Percentiles rank a stretch among this genome's conserved stretches.
Conservation (phyloP, 2,329 filamentous ascomycete genomes). For the Venturia oleaginea region DNA sequence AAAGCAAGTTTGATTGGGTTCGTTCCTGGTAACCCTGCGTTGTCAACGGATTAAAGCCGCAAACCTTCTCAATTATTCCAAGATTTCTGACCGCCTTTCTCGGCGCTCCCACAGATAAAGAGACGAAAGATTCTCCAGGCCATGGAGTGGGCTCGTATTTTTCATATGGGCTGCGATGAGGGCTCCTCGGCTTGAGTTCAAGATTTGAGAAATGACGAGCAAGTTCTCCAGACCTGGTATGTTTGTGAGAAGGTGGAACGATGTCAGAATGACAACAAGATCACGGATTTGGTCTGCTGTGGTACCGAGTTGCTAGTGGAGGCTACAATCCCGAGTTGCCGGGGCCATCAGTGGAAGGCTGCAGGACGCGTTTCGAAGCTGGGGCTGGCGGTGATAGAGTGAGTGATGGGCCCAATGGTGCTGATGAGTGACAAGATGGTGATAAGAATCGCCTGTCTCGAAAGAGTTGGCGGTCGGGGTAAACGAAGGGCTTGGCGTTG, state of each 20-base stretch:
- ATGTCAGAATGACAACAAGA: background rate
- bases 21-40: background rate
- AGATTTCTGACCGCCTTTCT: background rate
- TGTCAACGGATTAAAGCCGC: background rate
- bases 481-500: background rate
- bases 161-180: background rate
- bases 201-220: background rate
- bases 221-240: background rate
- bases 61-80: background rate
- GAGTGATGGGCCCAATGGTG: background rate
- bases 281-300: background rate
- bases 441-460: too few relatives aligned
- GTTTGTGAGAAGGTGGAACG: background rate
- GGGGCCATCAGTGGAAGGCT: background rate
- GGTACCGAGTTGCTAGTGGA: background rate
- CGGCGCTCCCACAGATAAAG: background rate
- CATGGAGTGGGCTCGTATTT: background rate
- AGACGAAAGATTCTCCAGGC: background rate
- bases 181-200: background rate
- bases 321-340: background rate
- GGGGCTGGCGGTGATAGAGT: background rate
- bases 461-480: too few relatives aligned
- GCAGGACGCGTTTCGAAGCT: background rate
- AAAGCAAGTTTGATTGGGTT: background rate
- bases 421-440: background rate